These are phyloP conservation scores for Astraeus odoratus DNA, from an alignment of 768 basidiomycete species.

Conservation along the genomic window DNA sequence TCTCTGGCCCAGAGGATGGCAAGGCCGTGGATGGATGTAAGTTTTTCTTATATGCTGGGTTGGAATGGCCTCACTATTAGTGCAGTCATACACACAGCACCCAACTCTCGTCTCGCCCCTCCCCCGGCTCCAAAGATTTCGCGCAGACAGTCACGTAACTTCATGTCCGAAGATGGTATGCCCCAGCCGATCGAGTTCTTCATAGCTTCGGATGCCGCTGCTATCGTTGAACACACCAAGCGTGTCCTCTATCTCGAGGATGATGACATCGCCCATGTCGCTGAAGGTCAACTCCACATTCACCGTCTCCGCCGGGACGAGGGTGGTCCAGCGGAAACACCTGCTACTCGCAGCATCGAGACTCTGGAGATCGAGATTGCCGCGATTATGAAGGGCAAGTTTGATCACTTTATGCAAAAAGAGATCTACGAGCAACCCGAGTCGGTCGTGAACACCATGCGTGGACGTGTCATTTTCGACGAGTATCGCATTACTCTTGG, in stretches of 20 bases:
- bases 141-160: conserved; percentile 93
- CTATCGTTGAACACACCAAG: conserved; percentile 98
- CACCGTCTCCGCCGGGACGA: conserved; percentile 93
- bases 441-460: conserved; percentile 99
- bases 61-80: neutral
- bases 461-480: conserved; percentile 99
- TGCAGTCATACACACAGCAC: conserved; percentile 41
- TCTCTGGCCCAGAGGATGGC: conserved; percentile 66
- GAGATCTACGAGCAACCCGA: conserved; percentile 99
- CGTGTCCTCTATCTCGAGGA: conserved; percentile 98
- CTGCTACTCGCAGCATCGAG: conserved; percentile 84
- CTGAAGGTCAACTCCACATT: conserved; percentile 96
- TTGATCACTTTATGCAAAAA: conserved; percentile 99
- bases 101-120: conserved; percentile 63
- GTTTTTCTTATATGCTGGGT: conserved; percentile 12
- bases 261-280: conserved; percentile 97
- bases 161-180: conserved; percentile 97
- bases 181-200: conserved; percentile 99
- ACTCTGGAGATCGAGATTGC: conserved; percentile 97
- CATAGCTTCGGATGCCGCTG: conserved; percentile 94
- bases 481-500: conserved; percentile 86
- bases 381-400: conserved; percentile 99
- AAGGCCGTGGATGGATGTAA: conserved; percentile 37
- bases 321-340: conserved; percentile 51
- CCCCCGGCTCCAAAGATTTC: conserved; percentile 68